Evolutionary conservation across 208 protist species (phyloP), one percentile per base, ranked within the genome.

Genomic region (Lotmaria passim): DNA sequence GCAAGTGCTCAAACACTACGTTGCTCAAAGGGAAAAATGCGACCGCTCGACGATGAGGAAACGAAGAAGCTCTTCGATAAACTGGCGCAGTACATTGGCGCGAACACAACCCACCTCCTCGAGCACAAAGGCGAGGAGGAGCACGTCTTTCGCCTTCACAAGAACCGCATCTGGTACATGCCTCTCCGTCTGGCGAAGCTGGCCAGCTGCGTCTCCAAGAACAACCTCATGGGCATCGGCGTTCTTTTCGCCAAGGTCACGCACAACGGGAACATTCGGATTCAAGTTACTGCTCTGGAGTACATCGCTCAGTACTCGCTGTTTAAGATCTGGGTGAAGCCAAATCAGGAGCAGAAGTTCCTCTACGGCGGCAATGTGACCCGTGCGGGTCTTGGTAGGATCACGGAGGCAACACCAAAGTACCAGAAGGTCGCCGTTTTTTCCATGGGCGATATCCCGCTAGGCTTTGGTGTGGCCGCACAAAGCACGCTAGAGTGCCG

Each of bases 251-350:
- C 90, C 17, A 96, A 95, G 81, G 78, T 97, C 15, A 96, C 91
- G 0, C 91, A 97, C 78, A 90, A 90, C 56, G 92, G 89, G 14
- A 83, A 94, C 72, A 78, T 97, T n/a, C 91, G 90, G 36, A 89
- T 97, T 39, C 86, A 94, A 39, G 86, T 97, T 11, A 97, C 94
- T 8, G 90, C 90, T 12, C 79, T 97, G 1, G 90, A 96, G 46
- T 94, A 93, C 82, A 94, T 97, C 69, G 91, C 92, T 0, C 91
- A 96, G 71, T 97, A 96, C 79, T 93, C 92, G 7, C 77, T 94
- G 21, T 98, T 98, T 82, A 99, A 99, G 88, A 94, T 99, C 4
- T 99, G 98, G 98, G 92, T 99, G 33, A 99, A 99, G 79, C 98
- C 98, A n/a, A 93, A 91, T 38, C 95, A 99, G 46, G 99, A 99